Conservation (phyloP, 1,284 basidiomycete species). For the Ceratobasidium sp. region DNA sequence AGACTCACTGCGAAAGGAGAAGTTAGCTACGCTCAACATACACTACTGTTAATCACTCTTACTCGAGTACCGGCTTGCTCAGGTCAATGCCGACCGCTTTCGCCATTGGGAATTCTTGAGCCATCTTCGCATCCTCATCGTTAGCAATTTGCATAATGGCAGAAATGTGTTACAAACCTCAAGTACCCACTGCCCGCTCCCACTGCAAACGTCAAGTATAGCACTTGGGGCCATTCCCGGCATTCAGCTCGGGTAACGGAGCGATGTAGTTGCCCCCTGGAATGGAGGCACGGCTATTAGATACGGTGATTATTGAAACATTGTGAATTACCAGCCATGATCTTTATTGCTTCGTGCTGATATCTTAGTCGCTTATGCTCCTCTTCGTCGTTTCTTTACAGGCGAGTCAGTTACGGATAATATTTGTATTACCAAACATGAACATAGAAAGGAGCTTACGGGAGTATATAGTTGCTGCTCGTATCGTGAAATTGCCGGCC, state of each 20-base stretch:
- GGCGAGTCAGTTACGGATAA: background rate
- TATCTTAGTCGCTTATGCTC: slow-evolving; percentile 25
- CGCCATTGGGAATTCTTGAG: slow-evolving; percentile 29
- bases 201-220: slow-evolving; percentile 30
- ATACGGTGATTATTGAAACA: background rate
- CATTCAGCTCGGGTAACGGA: slow-evolving; percentile 21
- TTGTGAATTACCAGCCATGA: slow-evolving; percentile 6
- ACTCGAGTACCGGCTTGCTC: slow-evolving; percentile 13
- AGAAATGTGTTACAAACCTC: background rate
- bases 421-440: background rate
- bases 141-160: background rate
- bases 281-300: background rate
- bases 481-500: slow-evolving; percentile 33
- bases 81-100: slow-evolving; percentile 26
- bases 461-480: slow-evolving; percentile 33
- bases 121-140: background rate
- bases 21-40: background rate
- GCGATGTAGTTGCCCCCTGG: slow-evolving; percentile 23
- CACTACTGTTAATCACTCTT: background rate
- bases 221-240: slow-evolving; percentile 1
- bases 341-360: slow-evolving; percentile 37
- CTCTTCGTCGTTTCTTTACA: slow-evolving; percentile 23
- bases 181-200: slow-evolving; percentile 30
- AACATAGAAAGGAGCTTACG: background rate
- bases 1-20: background rate